Evolutionary conservation across 2,329 filamentous ascomycete genomes (phyloP).

Genomic region (Ceratocystiopsis brevicomis): DNA sequence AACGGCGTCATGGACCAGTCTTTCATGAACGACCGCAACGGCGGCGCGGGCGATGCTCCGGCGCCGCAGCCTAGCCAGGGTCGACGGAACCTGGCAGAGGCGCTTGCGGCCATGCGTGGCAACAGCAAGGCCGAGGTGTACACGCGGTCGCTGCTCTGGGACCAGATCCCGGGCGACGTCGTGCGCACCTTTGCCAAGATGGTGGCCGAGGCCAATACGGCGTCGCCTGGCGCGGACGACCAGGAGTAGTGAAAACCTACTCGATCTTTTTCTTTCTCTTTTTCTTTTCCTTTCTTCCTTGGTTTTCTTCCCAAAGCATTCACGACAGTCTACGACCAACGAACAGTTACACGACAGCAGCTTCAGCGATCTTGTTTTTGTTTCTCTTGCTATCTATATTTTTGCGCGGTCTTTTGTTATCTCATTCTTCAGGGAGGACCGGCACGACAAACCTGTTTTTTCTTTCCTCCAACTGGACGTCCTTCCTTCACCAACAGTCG

Average conservation of each 20-base stretch:
- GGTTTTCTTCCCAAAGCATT: neutral
- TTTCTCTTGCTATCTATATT: no score
- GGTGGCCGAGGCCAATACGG: slow-evolving; percentile 52
- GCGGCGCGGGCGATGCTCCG: slow-evolving; percentile 18
- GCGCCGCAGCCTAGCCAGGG: slow-evolving; percentile 37
- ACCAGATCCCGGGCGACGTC: slow-evolving; percentile 80
- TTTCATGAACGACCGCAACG: neutral
- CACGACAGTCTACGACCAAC: no score
- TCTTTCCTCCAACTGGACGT: neutral
- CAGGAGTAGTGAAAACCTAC: slow-evolving; percentile 1
- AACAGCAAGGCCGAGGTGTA: slow-evolving; percentile 72
- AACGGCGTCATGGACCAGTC: slow-evolving; percentile 54
- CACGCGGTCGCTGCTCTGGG: slow-evolving; percentile 81
- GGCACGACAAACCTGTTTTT: neutral
- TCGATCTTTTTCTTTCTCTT: neutral
- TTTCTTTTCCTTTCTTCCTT: neutral
- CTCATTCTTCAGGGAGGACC: neutral
- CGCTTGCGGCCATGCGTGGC: slow-evolving; percentile 60
- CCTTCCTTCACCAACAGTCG: no score
- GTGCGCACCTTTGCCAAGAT: slow-evolving; percentile 85
- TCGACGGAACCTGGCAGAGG: slow-evolving; percentile 60
- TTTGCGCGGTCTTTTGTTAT: slow-evolving; percentile 1
- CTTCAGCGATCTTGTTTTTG: neutral
- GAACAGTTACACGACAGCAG: no score
- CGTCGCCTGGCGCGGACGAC: slow-evolving; percentile 1